These are phyloP conservation scores for Thelonectria olida DNA, from an alignment of 2,329 filamentous ascomycete species.

Conservation along the genomic window DNA sequence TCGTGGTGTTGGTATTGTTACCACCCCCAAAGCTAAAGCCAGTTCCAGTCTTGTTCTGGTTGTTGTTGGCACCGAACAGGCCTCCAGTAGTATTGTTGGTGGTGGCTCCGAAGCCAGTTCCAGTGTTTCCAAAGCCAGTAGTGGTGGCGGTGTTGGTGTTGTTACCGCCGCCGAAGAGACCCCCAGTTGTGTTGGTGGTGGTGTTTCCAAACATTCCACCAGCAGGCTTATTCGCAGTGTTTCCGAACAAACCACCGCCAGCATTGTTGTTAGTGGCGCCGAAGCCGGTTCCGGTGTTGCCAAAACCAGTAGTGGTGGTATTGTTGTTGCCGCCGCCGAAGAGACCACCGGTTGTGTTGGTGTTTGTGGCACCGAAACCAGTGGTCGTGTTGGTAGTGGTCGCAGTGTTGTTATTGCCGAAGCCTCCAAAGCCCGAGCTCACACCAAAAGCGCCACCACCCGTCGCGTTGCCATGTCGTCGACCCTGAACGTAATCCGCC, in stretches of 20 bases:
- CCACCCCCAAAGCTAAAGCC: constrained; percentile 57
- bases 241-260: constrained; percentile 41
- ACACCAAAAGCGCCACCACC: constrained; percentile 40
- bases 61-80: constrained; percentile 52
- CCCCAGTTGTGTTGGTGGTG: constrained; percentile 28
- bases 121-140: constrained; percentile 38
- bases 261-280: constrained; percentile 28
- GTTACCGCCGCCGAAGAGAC: constrained; percentile 40
- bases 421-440: constrained; percentile 50
- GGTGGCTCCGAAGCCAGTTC: constrained; percentile 49
- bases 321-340: constrained; percentile 50
- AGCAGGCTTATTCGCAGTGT: constrained; percentile 35
- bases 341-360: constrained; percentile 46
- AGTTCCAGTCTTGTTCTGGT: constrained; percentile 49
- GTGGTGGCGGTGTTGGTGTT: constrained; percentile 32
- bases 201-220: constrained; percentile 38
- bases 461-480: constrained; percentile 81
- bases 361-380: constrained; percentile 40
- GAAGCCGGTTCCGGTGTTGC: constrained; percentile 26
- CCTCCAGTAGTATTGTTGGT: constrained; percentile 44
- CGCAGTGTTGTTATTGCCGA: constrained; percentile 47
- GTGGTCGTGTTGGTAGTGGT: constrained; percentile 36
- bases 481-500: constrained; percentile 88
- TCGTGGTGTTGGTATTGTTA: constrained; percentile 37
- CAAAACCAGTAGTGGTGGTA: constrained; percentile 49